These are phyloP conservation scores for Datisca glomerata DNA, from an alignment of 306 rosid species.

Conservation along the genomic window DNA sequence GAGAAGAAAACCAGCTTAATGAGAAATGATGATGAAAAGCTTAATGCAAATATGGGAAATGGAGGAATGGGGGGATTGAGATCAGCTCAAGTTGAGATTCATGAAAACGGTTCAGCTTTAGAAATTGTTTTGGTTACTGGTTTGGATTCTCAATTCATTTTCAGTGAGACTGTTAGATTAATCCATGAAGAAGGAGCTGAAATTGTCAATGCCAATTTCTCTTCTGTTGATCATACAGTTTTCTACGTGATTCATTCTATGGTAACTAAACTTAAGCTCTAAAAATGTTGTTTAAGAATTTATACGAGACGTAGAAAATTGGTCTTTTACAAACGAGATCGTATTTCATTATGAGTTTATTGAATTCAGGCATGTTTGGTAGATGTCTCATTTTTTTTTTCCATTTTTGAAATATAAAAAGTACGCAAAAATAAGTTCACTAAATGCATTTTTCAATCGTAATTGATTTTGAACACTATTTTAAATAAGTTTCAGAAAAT, in stretches of 20 bases:
- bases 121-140: slow-evolving; percentile 44
- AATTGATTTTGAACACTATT: too few species aligned
- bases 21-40: slow-evolving; percentile 19
- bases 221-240: slow-evolving; percentile 20
- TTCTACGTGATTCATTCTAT: slow-evolving; percentile 48
- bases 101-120: slow-evolving; percentile 29
- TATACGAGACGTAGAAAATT: too few species aligned
- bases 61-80: slow-evolving; percentile 1
- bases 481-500: too few species aligned
- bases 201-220: slow-evolving; percentile 44
- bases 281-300: too few species aligned
- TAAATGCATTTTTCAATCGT: too few species aligned
- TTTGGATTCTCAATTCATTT: slow-evolving; percentile 39
- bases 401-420: too few species aligned
- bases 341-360: too few species aligned
- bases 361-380: too few species aligned
- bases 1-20: slow-evolving; percentile 37
- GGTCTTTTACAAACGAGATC: too few species aligned
- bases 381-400: too few species aligned
- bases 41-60: background rate
- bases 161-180: slow-evolving; percentile 33
- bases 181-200: slow-evolving; percentile 56
- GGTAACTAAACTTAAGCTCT: too few species aligned
- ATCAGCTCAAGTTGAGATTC: slow-evolving; percentile 55
- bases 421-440: too few species aligned